Evolutionary conservation across 2,329 filamentous ascomycete genomes (phyloP).

Genomic region (Dothideomycetidae sp.): DNA sequence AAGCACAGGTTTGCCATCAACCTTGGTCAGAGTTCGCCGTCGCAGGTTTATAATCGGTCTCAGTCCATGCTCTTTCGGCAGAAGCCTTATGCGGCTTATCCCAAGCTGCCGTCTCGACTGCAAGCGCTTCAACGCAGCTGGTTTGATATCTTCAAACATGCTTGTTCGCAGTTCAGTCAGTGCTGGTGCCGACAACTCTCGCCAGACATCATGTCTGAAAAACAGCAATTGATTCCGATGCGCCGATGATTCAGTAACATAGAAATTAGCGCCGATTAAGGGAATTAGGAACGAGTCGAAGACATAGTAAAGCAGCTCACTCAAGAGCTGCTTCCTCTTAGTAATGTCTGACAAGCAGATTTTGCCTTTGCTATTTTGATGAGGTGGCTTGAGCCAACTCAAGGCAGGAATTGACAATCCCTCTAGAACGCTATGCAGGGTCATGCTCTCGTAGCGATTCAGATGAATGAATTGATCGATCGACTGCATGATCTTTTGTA

Average conservation of each 20-base stretch:
- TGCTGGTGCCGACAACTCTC: slow-evolving; percentile 56
- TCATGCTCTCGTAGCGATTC: slow-evolving; percentile 67
- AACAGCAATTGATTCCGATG: slow-evolving; percentile 77
- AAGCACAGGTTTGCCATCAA: slow-evolving; percentile 41
- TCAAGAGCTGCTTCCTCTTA: slow-evolving; percentile 66
- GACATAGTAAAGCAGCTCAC: slow-evolving; percentile 79
- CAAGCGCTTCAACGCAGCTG: slow-evolving; percentile 40
- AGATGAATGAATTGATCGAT: slow-evolving; percentile 67
- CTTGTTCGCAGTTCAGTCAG: slow-evolving; percentile 49
- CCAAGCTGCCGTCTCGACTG: slow-evolving; percentile 53
- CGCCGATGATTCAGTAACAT: slow-evolving; percentile 77
- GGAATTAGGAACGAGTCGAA: slow-evolving; percentile 89
- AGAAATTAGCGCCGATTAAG: slow-evolving; percentile 74
- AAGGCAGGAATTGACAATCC: slow-evolving; percentile 34
- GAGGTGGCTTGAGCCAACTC: slow-evolving; percentile 54
- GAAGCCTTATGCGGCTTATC: slow-evolving; percentile 61
- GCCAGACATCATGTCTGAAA: slow-evolving; percentile 91
- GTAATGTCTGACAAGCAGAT: slow-evolving; percentile 54
- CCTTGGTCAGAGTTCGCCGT: slow-evolving; percentile 41
- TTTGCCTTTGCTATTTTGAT: slow-evolving; percentile 33
- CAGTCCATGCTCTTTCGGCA: slow-evolving; percentile 66
- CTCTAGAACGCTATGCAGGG: slow-evolving; percentile 63
- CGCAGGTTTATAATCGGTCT: slow-evolving; percentile 80
- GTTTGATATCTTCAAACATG: slow-evolving; percentile 67
- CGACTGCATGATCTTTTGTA: slow-evolving; percentile 44